A percentile compares a stretch with the other conserved stretches of the same genome.
phyloP scores from a whole-genome alignment of 768 basidiomycete genomes.

The Thelephora aurantiotincta region DNA sequence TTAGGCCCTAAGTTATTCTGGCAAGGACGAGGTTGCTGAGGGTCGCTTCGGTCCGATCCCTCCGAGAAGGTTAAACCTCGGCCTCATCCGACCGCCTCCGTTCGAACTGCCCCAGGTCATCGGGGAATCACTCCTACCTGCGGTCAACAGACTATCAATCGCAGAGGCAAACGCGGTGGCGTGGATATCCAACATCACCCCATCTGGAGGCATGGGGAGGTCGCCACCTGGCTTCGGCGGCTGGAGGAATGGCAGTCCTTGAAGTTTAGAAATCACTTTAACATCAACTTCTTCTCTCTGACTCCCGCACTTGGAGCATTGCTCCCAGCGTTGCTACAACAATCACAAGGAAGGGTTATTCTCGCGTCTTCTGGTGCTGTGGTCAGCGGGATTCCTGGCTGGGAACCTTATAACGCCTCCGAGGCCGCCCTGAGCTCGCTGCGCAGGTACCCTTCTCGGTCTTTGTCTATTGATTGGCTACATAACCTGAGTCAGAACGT shows the following conservation, averaged over 20 bases:
- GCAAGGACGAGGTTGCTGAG: slow-evolving; percentile 83
- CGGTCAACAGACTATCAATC: slow-evolving; percentile 74
- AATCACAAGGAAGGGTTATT: slow-evolving; percentile 52
- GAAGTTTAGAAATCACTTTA: too few species aligned
- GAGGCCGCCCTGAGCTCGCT: slow-evolving; percentile 47
- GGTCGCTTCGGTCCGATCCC: slow-evolving; percentile 74
- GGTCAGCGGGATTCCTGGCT: slow-evolving; percentile 46
- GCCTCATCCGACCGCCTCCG: slow-evolving; percentile 45
- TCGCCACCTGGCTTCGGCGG: slow-evolving; percentile 77
- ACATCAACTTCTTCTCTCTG: too few species aligned
- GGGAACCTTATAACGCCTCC: slow-evolving; percentile 72
- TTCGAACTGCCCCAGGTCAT: slow-evolving; percentile 80
- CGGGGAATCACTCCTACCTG: slow-evolving; percentile 77
- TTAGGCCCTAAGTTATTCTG: too few species aligned
- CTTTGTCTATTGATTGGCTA: not conserved
- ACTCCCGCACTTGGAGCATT: slow-evolving; percentile 50
- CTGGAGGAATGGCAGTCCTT: too few species aligned
- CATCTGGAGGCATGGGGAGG: slow-evolving; percentile 74
- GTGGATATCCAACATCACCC: slow-evolving; percentile 81
- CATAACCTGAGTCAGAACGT: slow-evolving; percentile 37
- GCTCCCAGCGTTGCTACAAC: slow-evolving; percentile 54
- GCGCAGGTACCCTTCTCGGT: not conserved
- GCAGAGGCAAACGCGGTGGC: slow-evolving; percentile 86
- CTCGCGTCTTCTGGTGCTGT: slow-evolving; percentile 84
- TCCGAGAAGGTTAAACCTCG: slow-evolving; percentile 48